A percentile compares a stretch with the other conserved stretches of the same genome.
Conservation (phyloP, 2,329 filamentous ascomycete genomes). For the Neonectria sp. region DNA sequence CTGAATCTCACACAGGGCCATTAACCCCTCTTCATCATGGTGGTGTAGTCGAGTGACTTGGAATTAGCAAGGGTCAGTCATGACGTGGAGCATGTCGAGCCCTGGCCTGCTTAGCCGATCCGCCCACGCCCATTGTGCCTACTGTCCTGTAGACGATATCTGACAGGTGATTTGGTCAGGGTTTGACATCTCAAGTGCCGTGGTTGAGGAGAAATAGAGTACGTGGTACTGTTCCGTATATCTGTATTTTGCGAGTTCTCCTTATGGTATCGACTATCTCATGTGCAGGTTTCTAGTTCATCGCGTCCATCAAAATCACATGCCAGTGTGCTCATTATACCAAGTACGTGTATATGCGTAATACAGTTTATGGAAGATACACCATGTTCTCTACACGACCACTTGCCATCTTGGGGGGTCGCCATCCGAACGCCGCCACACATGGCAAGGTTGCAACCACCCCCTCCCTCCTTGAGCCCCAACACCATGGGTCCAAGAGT, state of each 20-base stretch:
- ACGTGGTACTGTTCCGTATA: not conserved
- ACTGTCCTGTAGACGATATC: conserved; percentile 11
- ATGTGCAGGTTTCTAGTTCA: conserved; percentile 12
- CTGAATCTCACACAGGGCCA: conserved; percentile 43
- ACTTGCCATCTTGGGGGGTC: conserved; percentile 17
- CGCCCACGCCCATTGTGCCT: conserved; percentile 9
- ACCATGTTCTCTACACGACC: not conserved
- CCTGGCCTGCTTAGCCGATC: conserved; percentile 22
- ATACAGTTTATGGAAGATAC: conserved; percentile 18
- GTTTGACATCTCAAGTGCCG: conserved; percentile 21
- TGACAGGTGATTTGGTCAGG: conserved; percentile 7
- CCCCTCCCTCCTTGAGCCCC: conserved; percentile 20
- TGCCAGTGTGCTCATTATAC: conserved; percentile 4
- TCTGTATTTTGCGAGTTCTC: conserved; percentile 4
- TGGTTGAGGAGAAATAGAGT: conserved; percentile 1
- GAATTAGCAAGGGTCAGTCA: conserved; percentile 32
- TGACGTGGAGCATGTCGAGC: conserved; percentile 23
- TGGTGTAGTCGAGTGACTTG: conserved; percentile 23
- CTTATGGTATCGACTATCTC: conserved; percentile 16
- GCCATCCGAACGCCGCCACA: conserved; percentile 21
- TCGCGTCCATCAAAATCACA: conserved; percentile 9
- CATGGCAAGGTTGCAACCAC: conserved; percentile 18
- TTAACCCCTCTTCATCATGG: conserved; percentile 25
- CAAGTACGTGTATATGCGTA: conserved; percentile 8
- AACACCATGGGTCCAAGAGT: conserved; percentile 20